Evolutionary conservation across 371 early-diverging fungal species (phyloP), one percentile per base, ranked within the genome.

Genomic region (Mucor racemosus): DNA sequence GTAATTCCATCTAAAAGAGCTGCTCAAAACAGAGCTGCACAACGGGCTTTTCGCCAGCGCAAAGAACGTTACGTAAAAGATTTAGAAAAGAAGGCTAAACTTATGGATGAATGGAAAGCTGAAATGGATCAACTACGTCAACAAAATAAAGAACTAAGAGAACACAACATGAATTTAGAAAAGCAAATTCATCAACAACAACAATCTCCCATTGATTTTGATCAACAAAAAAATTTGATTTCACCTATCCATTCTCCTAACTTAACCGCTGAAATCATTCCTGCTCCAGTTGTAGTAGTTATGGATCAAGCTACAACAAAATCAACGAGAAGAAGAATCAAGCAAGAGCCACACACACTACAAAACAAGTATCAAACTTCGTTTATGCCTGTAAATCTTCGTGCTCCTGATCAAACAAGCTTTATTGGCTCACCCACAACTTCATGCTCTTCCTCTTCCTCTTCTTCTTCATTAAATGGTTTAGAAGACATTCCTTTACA

Each of bases 41-140:
- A 90, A 71, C 75, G 88, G 3, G 90, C 90, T 5, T 90, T 90
- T 67, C 79, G 90, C 26, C 80, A 87, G 65, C 81, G 90, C 60
- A 85, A 84, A 66, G 86, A 88, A 54, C 72, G 76, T 55, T 84
- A 89, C 64, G 77, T 89, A 21, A 76, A 83, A 71, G 74, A 79
- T 3, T 77, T 90, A 0, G 88, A 90, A 53, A 31, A 38, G 33
- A 67, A 68, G 38, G 64, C 48, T 1, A 64, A 68, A 34, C 15
- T 60, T 5, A 64, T 72, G 68, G 72, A 72, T 33, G 39, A 68
- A 41, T 64, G 60, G 65, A 60, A 68, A 33, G 33, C 34, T 9
- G 68, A 72, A 44, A 48, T 65, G 5, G 65, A 72, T 14, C 58
- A 54, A 36, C 36, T 72, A 15, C 64, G 68, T 17, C 46, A 65